Base-by-base conservation (phyloP, 2,329 filamentous ascomycete genomes). In the Sporothrix humicola region DNA sequence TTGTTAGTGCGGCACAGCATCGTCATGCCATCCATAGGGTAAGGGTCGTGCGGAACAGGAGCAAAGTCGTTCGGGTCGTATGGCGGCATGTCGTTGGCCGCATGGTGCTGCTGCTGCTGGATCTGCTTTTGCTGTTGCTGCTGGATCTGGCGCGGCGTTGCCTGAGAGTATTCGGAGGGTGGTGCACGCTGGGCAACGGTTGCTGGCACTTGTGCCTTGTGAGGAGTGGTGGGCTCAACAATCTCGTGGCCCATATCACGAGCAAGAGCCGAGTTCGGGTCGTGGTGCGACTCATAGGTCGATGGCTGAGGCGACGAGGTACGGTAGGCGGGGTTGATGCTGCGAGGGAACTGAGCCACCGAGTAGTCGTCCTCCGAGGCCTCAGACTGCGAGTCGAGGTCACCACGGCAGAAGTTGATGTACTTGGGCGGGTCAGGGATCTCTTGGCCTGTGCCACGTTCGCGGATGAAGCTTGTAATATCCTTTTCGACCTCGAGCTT, bases 401-500 rank as follows among this genome's bases (percentile, higher is more conserved):
- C 95, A 17, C 95, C 96, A 12, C 96, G 92, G 81, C 94, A 97
- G 82, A 98, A 99, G 85, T 99, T 98, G 89, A 99, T 98, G 82
- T 98, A 99, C 82, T 94, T 98, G 59, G 96, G 96, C 31, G 96
- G 90, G 81, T 98, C 96, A 1, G 96, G 97, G 65, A 99, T 99
- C 81, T 99, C 97, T 82, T 98, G 95, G 5, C 96, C 95, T 2
- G 96, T 99, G 26, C 95, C 95, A 76, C 84, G 89, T 66, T 97
- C 94, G 76, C 88, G 92, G 83, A 99, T 99, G 84, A 99, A 99
- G 76, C 83, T 85, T 26, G 90, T 84, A 76, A 99, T 98, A 81
- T 99, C 97, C 81, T 95, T 97, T 81, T 98, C 95, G 1, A 99
- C 96, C 78, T 99, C 77, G 84, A 97, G 97, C 79, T 93, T 93